Conservation (phyloP, 2,329 filamentous ascomycete species). For the Phialemoniopsis sp. region DNA sequence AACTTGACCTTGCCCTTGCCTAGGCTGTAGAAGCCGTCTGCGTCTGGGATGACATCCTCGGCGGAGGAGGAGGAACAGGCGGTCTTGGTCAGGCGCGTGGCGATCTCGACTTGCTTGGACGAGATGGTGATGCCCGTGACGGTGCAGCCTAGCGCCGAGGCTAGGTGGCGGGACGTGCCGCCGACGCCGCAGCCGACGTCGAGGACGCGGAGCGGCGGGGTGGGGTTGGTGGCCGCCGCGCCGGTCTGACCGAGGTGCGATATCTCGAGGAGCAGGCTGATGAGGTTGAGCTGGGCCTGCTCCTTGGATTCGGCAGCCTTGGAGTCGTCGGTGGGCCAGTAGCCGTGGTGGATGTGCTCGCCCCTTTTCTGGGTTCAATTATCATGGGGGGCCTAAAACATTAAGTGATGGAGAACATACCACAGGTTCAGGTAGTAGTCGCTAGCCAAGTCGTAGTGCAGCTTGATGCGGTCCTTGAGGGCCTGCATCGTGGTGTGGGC, state of each 20-base stretch:
- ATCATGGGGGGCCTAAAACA: not conserved
- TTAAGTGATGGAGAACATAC: slow-evolving; percentile 28
- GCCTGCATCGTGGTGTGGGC: slow-evolving; percentile 41
- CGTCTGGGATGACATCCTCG: slow-evolving; percentile 8
- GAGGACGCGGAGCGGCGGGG: slow-evolving; percentile 38
- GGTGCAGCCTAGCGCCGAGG: slow-evolving; percentile 41
- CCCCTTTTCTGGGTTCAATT: slow-evolving; percentile 34
- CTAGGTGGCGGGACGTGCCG: slow-evolving; percentile 54
- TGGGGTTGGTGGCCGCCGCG: not conserved
- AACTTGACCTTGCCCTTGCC: slow-evolving; percentile 38
- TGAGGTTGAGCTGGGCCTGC: slow-evolving; percentile 51
- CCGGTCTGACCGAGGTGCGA: slow-evolving; percentile 28
- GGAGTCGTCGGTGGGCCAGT: slow-evolving; percentile 44
- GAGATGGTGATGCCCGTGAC: slow-evolving; percentile 60
- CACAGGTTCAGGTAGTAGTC: slow-evolving; percentile 60
- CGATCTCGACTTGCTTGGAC: slow-evolving; percentile 54
- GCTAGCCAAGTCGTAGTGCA: slow-evolving; percentile 57
- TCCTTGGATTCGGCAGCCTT: slow-evolving; percentile 50
- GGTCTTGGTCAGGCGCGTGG: slow-evolving; percentile 40
- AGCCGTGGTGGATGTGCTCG: slow-evolving; percentile 61
- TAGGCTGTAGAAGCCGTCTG: slow-evolving; percentile 29
- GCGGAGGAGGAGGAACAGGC: slow-evolving; percentile 15
- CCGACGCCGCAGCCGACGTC: slow-evolving; percentile 60
- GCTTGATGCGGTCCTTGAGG: slow-evolving; percentile 54
- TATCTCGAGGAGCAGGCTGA: slow-evolving; percentile 48